Evolutionary conservation across 257 asterid genomes (phyloP).

Genomic region (Striga asiatica): DNA sequence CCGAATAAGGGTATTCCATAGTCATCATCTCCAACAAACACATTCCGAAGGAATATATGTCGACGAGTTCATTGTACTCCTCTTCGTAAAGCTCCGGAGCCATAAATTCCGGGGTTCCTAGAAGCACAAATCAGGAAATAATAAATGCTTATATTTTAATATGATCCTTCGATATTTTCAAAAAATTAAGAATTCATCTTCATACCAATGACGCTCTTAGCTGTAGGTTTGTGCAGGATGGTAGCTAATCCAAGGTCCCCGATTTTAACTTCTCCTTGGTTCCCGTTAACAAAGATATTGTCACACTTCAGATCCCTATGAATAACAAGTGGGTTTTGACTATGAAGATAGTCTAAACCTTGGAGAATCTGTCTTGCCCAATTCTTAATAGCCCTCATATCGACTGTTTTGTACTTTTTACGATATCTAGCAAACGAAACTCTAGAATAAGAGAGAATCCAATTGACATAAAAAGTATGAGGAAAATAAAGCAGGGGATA

Average conservation of each 20-base stretch:
- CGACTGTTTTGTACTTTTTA: slow-evolving; percentile 46
- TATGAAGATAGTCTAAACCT: slow-evolving; percentile 55
- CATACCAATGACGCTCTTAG: slow-evolving; percentile 58
- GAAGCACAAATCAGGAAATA: background rate
- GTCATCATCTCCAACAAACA: slow-evolving; percentile 66
- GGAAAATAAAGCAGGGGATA: background rate
- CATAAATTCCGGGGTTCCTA: slow-evolving; percentile 53
- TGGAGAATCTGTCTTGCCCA: slow-evolving; percentile 56
- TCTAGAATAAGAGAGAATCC: background rate
- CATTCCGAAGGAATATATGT: slow-evolving; percentile 67
- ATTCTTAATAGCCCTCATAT: slow-evolving; percentile 49
- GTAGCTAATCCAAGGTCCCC: slow-evolving; percentile 75
- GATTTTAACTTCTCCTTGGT: slow-evolving; percentile 53
- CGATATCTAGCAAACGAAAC: slow-evolving; percentile 32
- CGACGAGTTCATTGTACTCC: slow-evolving; percentile 58
- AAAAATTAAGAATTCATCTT: background rate
- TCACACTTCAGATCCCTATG: slow-evolving; percentile 67
- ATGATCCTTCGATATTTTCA: background rate
- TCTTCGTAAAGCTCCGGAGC: slow-evolving; percentile 82
- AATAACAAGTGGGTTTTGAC: slow-evolving; percentile 56
- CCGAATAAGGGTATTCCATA: slow-evolving; percentile 53
- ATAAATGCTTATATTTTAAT: background rate
- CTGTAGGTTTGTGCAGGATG: slow-evolving; percentile 52
- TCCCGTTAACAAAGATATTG: slow-evolving; percentile 57
- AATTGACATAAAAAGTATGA: background rate